Evolutionary conservation across 2,329 filamentous ascomycete species (phyloP).

Genomic region (Fusarium nanum): DNA sequence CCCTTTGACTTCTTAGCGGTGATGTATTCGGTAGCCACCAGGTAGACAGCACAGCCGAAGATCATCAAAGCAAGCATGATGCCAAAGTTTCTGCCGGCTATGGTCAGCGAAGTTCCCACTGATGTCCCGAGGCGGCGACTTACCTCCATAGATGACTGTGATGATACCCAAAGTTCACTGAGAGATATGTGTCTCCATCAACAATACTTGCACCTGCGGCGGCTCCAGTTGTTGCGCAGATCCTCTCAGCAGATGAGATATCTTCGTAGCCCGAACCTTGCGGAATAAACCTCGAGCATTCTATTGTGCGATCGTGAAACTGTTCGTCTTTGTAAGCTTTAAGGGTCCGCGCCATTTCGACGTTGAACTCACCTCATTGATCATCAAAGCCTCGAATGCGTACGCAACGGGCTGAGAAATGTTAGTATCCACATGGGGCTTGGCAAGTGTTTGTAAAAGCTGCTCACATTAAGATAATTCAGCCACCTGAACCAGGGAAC

Average conservation of each 20-base stretch:
- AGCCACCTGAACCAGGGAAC: constrained; percentile 75
- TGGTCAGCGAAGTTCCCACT: neutral
- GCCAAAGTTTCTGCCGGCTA: constrained; percentile 45
- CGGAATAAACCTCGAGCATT: constrained; percentile 64
- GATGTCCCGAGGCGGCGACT: accelerated
- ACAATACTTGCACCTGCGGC: constrained; percentile 64
- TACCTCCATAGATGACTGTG: constrained; percentile 66
- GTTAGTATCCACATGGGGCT: neutral
- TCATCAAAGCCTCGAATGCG: constrained; percentile 72
- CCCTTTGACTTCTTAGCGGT: constrained; percentile 67
- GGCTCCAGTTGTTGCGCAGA: constrained; percentile 66
- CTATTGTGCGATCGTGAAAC: constrained; percentile 62
- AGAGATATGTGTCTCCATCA: constrained; percentile 70
- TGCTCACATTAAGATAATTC: constrained; percentile 64
- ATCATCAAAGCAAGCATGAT: constrained; percentile 65
- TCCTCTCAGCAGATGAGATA: constrained; percentile 57
- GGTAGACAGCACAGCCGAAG: constrained; percentile 60
- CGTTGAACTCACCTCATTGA: constrained; percentile 62
- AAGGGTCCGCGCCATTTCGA: accelerated
- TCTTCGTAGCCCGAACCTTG: constrained; percentile 49
- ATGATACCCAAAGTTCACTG: constrained; percentile 65
- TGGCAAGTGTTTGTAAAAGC: accelerated
- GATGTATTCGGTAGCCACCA: constrained; percentile 61
- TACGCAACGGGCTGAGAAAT: constrained; percentile 64
- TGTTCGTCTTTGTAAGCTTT: neutral